Evolutionary conservation across 2,329 filamentous ascomycete genomes (phyloP).

Genomic region (Aspergillus fijiensis): DNA sequence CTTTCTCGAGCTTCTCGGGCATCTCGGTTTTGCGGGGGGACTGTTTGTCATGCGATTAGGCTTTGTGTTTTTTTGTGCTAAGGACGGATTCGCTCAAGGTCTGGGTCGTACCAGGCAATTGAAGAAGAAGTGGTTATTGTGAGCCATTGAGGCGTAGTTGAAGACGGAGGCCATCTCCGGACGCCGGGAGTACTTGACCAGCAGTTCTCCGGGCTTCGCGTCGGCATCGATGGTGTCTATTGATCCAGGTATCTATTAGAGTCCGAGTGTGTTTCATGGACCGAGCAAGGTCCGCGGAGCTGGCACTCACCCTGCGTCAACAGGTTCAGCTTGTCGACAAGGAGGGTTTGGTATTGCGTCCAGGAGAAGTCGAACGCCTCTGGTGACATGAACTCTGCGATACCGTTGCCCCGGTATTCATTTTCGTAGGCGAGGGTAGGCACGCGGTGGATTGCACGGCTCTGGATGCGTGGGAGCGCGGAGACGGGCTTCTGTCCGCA

Average conservation of each 20-base stretch:
- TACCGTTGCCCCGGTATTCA: constrained; percentile 51
- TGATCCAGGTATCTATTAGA: background rate
- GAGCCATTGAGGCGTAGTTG: constrained; percentile 95
- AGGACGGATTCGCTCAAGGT: background rate
- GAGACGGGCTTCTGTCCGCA: constrained; percentile 34
- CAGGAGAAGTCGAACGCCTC: constrained; percentile 74
- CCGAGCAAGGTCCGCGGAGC: background rate
- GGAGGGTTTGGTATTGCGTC: constrained; percentile 73
- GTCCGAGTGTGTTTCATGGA: background rate
- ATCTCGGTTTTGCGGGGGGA: constrained; percentile 52
- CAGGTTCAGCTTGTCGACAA: constrained; percentile 74
- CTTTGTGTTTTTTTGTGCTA: constrained; percentile 15
- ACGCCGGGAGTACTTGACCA: constrained; percentile 75
- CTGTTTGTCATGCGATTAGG: constrained; percentile 15
- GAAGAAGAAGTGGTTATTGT: constrained; percentile 72
- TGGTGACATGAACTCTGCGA: constrained; percentile 70
- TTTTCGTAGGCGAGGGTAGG: constrained; percentile 51
- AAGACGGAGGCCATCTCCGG: constrained; percentile 76
- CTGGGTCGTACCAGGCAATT: constrained; percentile 42
- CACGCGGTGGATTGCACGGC: constrained; percentile 45
- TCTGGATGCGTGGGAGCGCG: constrained; percentile 39
- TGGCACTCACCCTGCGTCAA: constrained; percentile 65
- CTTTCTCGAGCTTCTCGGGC: constrained; percentile 55
- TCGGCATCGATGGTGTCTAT: constrained; percentile 65
- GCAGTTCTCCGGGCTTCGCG: constrained; percentile 63